Conservation (phyloP, 306 rosid species). For the Quercus aquifolioides region DNA sequence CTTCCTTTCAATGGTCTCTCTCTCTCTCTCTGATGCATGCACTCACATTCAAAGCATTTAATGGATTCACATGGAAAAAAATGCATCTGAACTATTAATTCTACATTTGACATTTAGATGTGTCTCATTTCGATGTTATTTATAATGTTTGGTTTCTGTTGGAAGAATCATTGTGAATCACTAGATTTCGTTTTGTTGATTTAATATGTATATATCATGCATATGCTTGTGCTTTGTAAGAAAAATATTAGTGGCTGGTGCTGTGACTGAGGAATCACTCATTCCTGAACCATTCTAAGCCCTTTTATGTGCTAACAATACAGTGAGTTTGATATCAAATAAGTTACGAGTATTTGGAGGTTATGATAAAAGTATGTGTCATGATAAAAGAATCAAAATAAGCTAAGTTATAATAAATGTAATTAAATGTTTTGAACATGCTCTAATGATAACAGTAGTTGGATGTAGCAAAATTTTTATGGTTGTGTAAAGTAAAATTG, state of each 20-base stretch:
- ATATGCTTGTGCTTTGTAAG: neutral
- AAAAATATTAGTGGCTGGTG: neutral
- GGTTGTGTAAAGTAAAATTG: too few species aligned
- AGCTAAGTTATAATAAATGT: too few species aligned
- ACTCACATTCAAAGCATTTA: neutral
- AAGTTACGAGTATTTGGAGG: too few species aligned
- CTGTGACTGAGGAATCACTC: neutral
- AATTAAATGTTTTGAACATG: too few species aligned
- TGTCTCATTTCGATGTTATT: neutral
- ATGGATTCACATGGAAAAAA: neutral
- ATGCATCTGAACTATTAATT: neutral
- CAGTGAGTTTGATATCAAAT: too few species aligned
- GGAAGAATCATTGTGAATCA: neutral
- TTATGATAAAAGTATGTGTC: too few species aligned
- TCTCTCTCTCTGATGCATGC: neutral
- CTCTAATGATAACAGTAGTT: too few species aligned
- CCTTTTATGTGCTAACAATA: too few species aligned
- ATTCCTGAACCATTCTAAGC: neutral
- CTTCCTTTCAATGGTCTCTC: slow-evolving; percentile 88
- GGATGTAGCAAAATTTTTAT: too few species aligned
- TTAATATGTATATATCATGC: neutral
- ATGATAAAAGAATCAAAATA: too few species aligned
- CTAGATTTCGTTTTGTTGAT: neutral
- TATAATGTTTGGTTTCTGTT: neutral
- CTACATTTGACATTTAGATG: neutral